Percentiles rank a stretch among this genome's conserved stretches.
Conservation (phyloP, 2,329 filamentous ascomycete genomes). For the Mycogone perniciosa region DNA sequence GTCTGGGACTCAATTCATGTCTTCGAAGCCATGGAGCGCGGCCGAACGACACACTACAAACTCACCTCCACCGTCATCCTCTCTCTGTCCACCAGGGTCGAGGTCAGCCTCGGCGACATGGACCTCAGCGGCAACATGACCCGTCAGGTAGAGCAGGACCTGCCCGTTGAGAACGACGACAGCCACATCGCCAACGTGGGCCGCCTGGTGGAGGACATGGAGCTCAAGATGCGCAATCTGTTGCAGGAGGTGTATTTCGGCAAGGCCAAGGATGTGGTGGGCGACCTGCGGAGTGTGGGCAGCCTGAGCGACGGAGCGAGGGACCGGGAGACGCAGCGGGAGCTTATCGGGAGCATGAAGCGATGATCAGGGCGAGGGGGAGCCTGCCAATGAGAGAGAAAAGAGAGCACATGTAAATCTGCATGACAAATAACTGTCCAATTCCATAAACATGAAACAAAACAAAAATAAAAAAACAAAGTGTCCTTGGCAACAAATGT, state of each 20-base stretch:
- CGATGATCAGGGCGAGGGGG: slow-evolving; percentile 25
- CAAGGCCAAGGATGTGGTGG: slow-evolving; percentile 97
- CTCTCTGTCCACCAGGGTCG: slow-evolving; percentile 59
- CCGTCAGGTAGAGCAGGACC: slow-evolving; percentile 85
- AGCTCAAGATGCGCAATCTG: slow-evolving; percentile 97
- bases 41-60: slow-evolving; percentile 91
- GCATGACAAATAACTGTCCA: too few species aligned
- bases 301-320: slow-evolving; percentile 77
- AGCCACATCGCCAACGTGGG: slow-evolving; percentile 96
- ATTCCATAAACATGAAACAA: background rate
- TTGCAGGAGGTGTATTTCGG: slow-evolving; percentile 99
- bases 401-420: background rate
- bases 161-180: slow-evolving; percentile 82
- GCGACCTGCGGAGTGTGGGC: slow-evolving; percentile 81
- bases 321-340: slow-evolving; percentile 78
- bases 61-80: slow-evolving; percentile 95
- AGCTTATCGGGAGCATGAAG: slow-evolving; percentile 68
- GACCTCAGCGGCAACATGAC: slow-evolving; percentile 98
- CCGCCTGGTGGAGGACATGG: slow-evolving; percentile 95
- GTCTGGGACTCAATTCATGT: slow-evolving; percentile 99
- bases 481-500: background rate
- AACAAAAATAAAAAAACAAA: background rate
- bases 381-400: background rate
- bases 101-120: slow-evolving; percentile 65
- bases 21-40: slow-evolving; percentile 91